phyloP scores from a whole-genome alignment of 2,329 filamentous ascomycete species.

The Hypoxylon sp. region DNA sequence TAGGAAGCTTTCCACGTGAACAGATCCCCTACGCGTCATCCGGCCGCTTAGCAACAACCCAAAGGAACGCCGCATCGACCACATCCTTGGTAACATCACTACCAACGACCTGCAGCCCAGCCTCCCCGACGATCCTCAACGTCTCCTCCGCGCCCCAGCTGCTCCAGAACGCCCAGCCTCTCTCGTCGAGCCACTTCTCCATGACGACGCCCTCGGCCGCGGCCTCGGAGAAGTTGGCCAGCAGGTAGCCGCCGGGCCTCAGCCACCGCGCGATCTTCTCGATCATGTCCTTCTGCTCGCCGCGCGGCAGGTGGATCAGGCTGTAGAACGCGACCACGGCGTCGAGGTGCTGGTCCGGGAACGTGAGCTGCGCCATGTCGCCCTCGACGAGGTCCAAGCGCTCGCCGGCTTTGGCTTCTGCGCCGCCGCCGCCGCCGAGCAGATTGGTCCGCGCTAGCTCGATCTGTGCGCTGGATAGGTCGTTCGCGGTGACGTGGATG shows the following conservation, averaged over 20 bases:
- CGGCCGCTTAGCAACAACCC: conserved; percentile 52
- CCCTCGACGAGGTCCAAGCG: conserved; percentile 46
- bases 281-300: conserved; percentile 59
- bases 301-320: conserved; percentile 62
- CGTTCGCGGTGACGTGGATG: conserved; percentile 50
- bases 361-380: conserved; percentile 52
- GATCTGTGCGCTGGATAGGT: conserved; percentile 53
- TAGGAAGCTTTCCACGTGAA: too few species aligned
- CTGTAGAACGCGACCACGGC: conserved; percentile 63
- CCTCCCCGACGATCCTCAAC: conserved; percentile 42
- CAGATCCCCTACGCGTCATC: too few species aligned
- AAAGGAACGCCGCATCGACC: conserved; percentile 49
- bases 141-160: conserved; percentile 50
- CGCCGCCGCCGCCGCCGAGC: not conserved
- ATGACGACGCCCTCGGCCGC: conserved; percentile 42
- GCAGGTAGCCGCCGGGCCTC: conserved; percentile 58
- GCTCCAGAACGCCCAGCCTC: conserved; percentile 57
- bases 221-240: conserved; percentile 56
- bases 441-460: conserved; percentile 44
- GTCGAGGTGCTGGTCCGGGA: conserved; percentile 51
- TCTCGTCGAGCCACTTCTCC: conserved; percentile 50
- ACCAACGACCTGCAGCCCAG: conserved; percentile 48
- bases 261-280: conserved; percentile 57
- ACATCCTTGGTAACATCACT: conserved; percentile 45
- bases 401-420: conserved; percentile 10